phyloP scores from a whole-genome alignment of 1,284 basidiomycete genomes.

The Apiotrichum brassicae region DNA sequence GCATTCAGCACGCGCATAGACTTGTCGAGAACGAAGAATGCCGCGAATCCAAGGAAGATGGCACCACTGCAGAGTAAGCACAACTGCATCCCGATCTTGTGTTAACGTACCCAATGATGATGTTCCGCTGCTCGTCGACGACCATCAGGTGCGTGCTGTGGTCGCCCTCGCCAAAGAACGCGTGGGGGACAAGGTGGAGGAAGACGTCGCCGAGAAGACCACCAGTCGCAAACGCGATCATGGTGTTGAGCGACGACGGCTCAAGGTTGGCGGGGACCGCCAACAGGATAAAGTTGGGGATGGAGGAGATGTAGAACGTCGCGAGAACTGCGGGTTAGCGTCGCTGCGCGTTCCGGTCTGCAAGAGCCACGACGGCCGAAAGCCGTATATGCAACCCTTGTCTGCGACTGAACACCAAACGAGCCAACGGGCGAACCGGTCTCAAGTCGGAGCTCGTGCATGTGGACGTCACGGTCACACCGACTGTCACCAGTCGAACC shows the following conservation, averaged over 20 bases:
- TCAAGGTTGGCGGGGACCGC: conserved; percentile 81
- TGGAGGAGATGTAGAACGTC: conserved; percentile 87
- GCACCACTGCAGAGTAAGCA: conserved; percentile 54
- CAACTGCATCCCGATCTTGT: too few species aligned
- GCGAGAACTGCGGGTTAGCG: conserved; percentile 56
- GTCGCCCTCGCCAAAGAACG: conserved; percentile 79
- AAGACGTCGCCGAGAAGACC: conserved; percentile 85
- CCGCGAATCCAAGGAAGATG: conserved; percentile 74
- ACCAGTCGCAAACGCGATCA: conserved; percentile 64
- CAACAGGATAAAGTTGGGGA: conserved; percentile 84
- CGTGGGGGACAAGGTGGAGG: conserved; percentile 78
- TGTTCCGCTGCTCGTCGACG: conserved; percentile 82
- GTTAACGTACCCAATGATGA: conserved; percentile 62
- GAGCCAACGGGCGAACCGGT: too few species aligned
- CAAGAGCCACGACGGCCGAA: too few species aligned
- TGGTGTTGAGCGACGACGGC: conserved; percentile 74
- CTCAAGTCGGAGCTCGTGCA: too few species aligned
- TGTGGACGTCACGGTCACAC: too few species aligned
- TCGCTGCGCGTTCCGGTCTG: too few species aligned
- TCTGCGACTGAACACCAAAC: too few species aligned
- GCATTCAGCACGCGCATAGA: conserved; percentile 64
- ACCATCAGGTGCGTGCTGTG: conserved; percentile 60
- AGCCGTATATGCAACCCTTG: too few species aligned
- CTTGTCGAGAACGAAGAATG: conserved; percentile 87
- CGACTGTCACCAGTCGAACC: too few species aligned